Evolutionary conservation across 1,284 basidiomycete species (phyloP), one percentile per base, ranked within the genome.

Genomic region (Fistulinella cinereoalba): DNA sequence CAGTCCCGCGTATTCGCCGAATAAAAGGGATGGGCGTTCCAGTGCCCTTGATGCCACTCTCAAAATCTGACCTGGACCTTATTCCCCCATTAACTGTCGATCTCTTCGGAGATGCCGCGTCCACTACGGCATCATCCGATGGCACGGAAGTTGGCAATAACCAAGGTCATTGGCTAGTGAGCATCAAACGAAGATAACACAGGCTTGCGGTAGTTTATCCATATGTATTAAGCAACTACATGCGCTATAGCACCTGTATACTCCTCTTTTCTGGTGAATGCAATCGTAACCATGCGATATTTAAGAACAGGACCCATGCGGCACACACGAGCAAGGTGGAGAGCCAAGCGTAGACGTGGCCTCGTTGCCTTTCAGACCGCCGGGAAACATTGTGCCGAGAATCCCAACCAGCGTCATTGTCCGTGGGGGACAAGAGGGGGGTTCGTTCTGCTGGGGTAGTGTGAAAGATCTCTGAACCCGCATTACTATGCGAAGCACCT

Each of bases 291-390:
- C 73, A 82, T 1, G 81, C 85, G 10, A 79, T 83, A 13, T 63
- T 71, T 55, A 89, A 67, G 64, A 88, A 88, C 51, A 88, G 65
- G 41, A 76, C 56, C 87, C 87, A 89, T 3, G 83, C 79, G 34
- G 65, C 65, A 8, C 73, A 60, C 10, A 88, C 75, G 32, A 83
- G 62, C 2, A 56, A 50, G 8, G 62, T 70, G 36, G 72, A 74
- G 28, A 77, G 52, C 31, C 66, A 53, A 16, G 75, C 71, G 52
- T 80, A 83, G 1, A 78, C 23, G 50, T 69, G 57, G 5, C 84
- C 85, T 41, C 83, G 67, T 49, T 68, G 62, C 51, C 64, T 74
- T 70, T 73, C 72, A 23, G 68, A 50, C 65, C 53, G 46, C 67
- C 56, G 50, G 56, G 47, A 51, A 59, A 67, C 46, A 46, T 50